Evolutionary conservation across 169 alveolate genomes (phyloP), one percentile per base, ranked within the genome.

Genomic region (Babesia ovata): DNA sequence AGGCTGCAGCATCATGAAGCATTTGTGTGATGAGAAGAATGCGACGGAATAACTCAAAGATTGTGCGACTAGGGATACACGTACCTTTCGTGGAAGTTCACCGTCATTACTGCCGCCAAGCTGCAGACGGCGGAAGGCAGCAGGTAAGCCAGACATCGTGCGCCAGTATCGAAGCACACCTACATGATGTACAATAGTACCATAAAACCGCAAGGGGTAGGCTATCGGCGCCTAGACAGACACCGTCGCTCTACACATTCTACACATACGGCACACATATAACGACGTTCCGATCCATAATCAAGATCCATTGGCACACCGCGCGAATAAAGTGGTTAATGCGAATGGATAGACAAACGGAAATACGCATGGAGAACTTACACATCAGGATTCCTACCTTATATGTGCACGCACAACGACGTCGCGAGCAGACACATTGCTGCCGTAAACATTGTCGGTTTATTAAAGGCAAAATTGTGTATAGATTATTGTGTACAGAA

Each of bases 121-220:
- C 46, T 65, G 59, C 56, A 67, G 66, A 21, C n/a, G 21, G 6
- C 76, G 76, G 10, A 52, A 14, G 14, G 57, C 54, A 22, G 52
- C 65, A 7, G 33, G n/a, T 9, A 67, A 17, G 3, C 26, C n/a
- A 33, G 53, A 24, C 74, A 65, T 65, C 21, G 53, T 28, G 45
- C 22, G 16, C 6, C 14, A n/a, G 28, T 19, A 49, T 8, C 4
- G 24, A 19, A 2, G 7, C n/a, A 49, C 57, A 19, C 24, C 7
- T 21, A 2, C 4, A 7, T n/a, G 28, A n/a, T 7, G n/a, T n/a
- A n/a, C 6, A 49, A 49, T 19, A 8, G 4, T 19, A 6, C n/a
- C n/a, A 4, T 2, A 49, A 49, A n/a, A 3, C 7, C 9, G n/a
- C 24, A 49, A 4, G 7, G 1, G 6, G 24, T 8, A 22, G 19